These are phyloP conservation scores for Xylariaceae sp. DNA, from an alignment of 2,329 filamentous ascomycete genomes.

Conservation along the genomic window DNA sequence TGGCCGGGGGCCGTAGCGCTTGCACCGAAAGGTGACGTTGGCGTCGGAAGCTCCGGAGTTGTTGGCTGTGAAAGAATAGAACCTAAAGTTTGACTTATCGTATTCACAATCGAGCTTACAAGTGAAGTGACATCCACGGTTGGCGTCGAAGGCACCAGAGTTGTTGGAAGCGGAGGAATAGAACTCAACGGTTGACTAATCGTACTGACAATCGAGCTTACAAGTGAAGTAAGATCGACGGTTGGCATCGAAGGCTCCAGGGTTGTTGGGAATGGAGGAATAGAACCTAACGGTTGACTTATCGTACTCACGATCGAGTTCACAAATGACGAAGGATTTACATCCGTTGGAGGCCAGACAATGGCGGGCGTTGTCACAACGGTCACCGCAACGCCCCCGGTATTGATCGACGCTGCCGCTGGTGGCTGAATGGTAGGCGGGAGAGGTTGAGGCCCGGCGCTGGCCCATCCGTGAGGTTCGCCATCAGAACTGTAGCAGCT, in stretches of 20 bases:
- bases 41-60: too few relatives aligned
- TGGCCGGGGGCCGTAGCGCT: conserved; percentile 11
- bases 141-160: conserved; percentile 6
- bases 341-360: conserved; percentile 22
- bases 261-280: conserved; percentile 19
- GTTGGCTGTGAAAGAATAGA: too few relatives aligned
- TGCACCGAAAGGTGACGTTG: conserved; percentile 5
- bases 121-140: too few relatives aligned
- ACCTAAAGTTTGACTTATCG: too few relatives aligned
- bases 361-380: conserved; percentile 21
- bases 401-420: conserved; percentile 19
- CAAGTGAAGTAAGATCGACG: conserved; percentile 16
- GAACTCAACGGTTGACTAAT: conserved; percentile 20
- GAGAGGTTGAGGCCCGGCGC: conserved; percentile 25
- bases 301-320: conserved; percentile 20
- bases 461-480: conserved; percentile 31
- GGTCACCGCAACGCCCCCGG: conserved; percentile 26
- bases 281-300: conserved; percentile 20
- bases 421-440: conserved; percentile 23
- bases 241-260: conserved; percentile 4
- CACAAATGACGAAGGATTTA: conserved; percentile 16
- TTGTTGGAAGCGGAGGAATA: conserved; percentile 19
- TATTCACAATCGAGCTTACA: too few relatives aligned
- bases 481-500: conserved; percentile 41
- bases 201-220: conserved; percentile 21